Evolutionary conservation across 768 basidiomycete genomes (phyloP).

Genomic region (Mycena polygramma): DNA sequence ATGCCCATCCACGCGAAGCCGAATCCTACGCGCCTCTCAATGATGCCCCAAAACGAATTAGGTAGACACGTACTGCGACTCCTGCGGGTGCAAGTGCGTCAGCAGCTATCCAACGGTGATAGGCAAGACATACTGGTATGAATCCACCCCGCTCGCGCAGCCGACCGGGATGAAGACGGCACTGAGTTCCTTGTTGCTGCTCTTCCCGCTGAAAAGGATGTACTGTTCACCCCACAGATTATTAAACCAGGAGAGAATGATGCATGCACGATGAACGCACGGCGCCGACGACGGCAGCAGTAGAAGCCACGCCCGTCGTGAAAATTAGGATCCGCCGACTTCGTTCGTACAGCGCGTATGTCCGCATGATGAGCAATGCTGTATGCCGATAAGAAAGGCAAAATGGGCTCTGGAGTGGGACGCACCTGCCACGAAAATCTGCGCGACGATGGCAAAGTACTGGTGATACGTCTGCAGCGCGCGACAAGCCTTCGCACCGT

Average conservation of each 20-base stretch:
- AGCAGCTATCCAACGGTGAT: not conserved
- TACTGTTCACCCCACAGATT: not conserved
- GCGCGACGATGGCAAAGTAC: conserved; percentile 49
- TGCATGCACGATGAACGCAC: conserved; percentile 40
- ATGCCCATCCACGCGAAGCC: conserved; percentile 53
- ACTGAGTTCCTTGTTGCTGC: not conserved
- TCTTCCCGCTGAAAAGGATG: conserved; percentile 13
- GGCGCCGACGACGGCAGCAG: conserved; percentile 45
- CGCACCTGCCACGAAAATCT: conserved; percentile 49
- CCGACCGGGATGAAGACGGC: not conserved
- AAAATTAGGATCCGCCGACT: conserved; percentile 46
- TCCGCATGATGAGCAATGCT: conserved; percentile 58
- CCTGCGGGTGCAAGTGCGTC: conserved; percentile 21
- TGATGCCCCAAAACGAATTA: not conserved
- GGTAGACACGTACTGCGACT: conserved; percentile 39
- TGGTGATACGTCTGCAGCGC: conserved; percentile 51
- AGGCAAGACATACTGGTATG: not conserved
- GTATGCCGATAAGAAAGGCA: not conserved
- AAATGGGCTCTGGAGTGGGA: conserved; percentile 22
- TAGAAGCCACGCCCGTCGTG: conserved; percentile 40
- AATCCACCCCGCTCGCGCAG: conserved; percentile 1
- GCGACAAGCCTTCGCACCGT: conserved; percentile 38
- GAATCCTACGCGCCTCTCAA: conserved; percentile 40
- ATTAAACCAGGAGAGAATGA: too few relatives aligned
- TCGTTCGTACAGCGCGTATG: conserved; percentile 56